A percentile compares a stretch with the other conserved stretches of the same genome.
Evolutionary conservation across 2,329 filamentous ascomycete genomes (phyloP).

Genomic region (Neocucurbitaria cava): DNA sequence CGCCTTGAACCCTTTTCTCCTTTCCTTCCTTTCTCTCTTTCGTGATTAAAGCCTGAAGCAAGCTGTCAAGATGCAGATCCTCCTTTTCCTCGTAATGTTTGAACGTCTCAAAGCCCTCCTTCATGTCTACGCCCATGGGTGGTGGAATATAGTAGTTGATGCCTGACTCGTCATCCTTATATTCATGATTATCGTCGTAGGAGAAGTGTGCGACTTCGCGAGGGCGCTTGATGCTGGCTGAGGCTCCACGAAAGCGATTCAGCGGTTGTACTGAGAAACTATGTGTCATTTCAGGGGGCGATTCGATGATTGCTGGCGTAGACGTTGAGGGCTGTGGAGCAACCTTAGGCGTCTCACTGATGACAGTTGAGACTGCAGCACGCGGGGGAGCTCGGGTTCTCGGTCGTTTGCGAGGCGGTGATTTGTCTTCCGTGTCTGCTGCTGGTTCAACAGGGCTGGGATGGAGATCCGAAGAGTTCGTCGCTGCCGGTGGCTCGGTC

Average conservation of each 20-base stretch:
- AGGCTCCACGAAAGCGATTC: constrained; percentile 42
- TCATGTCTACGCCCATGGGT: constrained; percentile 75
- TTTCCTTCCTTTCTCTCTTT: constrained; percentile 69
- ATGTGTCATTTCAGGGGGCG: constrained; percentile 6
- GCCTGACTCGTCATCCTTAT: constrained; percentile 77
- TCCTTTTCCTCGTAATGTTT: constrained; percentile 78
- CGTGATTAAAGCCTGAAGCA: constrained; percentile 76
- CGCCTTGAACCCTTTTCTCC: constrained; percentile 72
- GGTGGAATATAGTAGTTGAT: constrained; percentile 88
- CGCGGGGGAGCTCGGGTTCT: constrained; percentile 43
- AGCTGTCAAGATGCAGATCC: constrained; percentile 87
- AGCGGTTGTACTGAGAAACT: constrained; percentile 42
- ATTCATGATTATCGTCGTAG: constrained; percentile 83
- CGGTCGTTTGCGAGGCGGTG: constrained; percentile 40
- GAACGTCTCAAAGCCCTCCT: constrained; percentile 81
- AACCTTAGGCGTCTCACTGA: not conserved
- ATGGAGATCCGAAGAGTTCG: constrained; percentile 11
- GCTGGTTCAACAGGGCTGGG: too few relatives aligned
- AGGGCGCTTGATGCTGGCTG: constrained; percentile 44
- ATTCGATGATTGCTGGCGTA: not conserved
- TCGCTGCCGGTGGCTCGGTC: not conserved
- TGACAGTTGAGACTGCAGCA: constrained; percentile 16
- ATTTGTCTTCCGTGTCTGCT: constrained; percentile 16
- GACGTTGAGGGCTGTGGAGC: not conserved
- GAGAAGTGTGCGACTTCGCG: constrained; percentile 94